Base-by-base conservation (phyloP, 2,329 filamentous ascomycete species). In the Geosmithia putterillii region DNA sequence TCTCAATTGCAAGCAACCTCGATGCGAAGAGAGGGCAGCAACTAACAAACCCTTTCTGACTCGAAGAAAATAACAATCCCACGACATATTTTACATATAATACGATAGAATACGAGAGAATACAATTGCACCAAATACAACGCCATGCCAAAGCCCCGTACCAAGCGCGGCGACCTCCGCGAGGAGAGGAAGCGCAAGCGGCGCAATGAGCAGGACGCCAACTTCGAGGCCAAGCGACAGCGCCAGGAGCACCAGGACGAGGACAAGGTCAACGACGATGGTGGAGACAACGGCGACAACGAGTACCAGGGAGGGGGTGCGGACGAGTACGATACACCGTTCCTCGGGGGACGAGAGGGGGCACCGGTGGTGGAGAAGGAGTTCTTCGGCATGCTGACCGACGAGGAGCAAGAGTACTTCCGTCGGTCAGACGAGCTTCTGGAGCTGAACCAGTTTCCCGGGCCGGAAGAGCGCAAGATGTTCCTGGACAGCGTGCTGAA, bases 341-440 rank as follows among this genome's bases (percentile, higher is more conserved):
- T 36, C 49, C 15, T 32, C 23, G 23, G 28, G 28, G 28, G 28
- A 4, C 6, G 28, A 32, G 54, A 22, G 56, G 52, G 12, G 45
- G 48, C 10, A n/a, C n/a, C n/a, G n/a, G n/a, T n/a, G n/a, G 57
- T 62, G 9, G 84, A 86, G 46, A 76, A 71, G 52, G 80, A 86
- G 45, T 98, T 95, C 67, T 96, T 94, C 54, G 92, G 92, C 50
- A 81, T 95, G 70, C 80, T 98, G 21, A 84, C 87, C 54, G 83
- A 94, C 44, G 79, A 94, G 51, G 92, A 98, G 67, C 87, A 95
- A 58, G 89, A 95, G 61, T 95, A 95, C 62, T 98, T 96, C 63
- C 83, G 86, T 51, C 79, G 80, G 40, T 88, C 89, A 43, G 89
- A 94, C 66, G 84, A 94, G 59, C 73, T 94, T 65, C 79, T 98